Conservation (phyloP, 139 green algal species). For the Closterium sp. region DNA sequence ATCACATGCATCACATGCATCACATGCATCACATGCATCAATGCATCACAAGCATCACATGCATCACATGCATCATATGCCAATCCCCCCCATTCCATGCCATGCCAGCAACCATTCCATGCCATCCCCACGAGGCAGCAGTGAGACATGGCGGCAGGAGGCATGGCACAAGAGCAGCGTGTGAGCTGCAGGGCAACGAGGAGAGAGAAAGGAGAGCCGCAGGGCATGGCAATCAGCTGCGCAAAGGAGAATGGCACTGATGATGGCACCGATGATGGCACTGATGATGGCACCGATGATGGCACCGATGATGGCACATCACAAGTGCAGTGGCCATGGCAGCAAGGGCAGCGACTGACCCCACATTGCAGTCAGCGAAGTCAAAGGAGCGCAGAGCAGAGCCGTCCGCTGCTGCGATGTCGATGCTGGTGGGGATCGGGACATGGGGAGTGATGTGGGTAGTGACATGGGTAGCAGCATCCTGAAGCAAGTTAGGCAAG, state of each 20-base stretch:
- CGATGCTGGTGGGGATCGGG: not conserved
- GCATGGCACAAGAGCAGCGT: not conserved
- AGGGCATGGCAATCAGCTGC: not conserved
- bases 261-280: too few relatives aligned
- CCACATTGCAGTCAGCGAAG: conserved; percentile 4
- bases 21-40: not conserved
- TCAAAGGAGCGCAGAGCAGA: not conserved
- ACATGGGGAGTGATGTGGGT: not conserved
- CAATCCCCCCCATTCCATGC: too few relatives aligned
- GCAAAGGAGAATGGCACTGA: too few relatives aligned
- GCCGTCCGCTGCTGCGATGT: not conserved
- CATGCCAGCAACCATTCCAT: not conserved
- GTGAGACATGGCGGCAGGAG: not conserved
- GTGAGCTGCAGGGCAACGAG: too few relatives aligned
- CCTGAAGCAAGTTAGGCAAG: not conserved
- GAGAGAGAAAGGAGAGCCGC: not conserved
- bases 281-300: too few relatives aligned
- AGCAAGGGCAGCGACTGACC: not conserved
- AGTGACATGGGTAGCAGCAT: not conserved
- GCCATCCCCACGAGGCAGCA: not conserved
- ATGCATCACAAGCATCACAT: not conserved
- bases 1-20: not conserved
- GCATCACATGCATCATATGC: not conserved
- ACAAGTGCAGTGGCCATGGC: not conserved
- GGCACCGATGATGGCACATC: too few relatives aligned